Conservation (phyloP, 2,329 filamentous ascomycete genomes). For the Trichoderma sp. region DNA sequence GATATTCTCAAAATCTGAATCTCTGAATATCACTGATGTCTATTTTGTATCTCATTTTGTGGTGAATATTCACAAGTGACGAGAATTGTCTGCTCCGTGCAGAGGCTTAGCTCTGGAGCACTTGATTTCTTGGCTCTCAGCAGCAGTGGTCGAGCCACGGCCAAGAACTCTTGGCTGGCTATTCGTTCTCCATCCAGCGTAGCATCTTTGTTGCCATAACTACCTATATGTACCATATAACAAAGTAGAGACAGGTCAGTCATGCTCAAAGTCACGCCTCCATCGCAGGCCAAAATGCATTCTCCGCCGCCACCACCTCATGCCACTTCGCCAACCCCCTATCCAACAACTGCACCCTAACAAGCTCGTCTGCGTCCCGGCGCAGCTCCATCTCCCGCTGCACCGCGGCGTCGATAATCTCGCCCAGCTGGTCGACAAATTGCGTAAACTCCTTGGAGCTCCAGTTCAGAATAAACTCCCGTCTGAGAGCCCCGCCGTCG, state of each 20-base stretch:
- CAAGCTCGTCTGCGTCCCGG: slow-evolving; percentile 38
- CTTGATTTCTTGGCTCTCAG: slow-evolving; percentile 17
- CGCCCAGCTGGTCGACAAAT: slow-evolving; percentile 59
- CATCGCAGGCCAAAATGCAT: slow-evolving; percentile 58
- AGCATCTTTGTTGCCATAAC: neutral
- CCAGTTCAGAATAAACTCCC: slow-evolving; percentile 70
- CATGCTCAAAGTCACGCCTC: slow-evolving; percentile 20
- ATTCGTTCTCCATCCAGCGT: neutral
- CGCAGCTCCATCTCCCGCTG: slow-evolving; percentile 39
- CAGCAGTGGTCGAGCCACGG: neutral
- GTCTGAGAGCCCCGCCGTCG: slow-evolving; percentile 65
- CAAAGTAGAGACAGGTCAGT: neutral
- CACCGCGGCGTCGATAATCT: slow-evolving; percentile 57
- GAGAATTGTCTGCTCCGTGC: neutral
- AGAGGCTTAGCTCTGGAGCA: neutral
- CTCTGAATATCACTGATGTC: neutral
- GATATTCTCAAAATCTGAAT: neutral
- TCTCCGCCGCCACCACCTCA: slow-evolving; percentile 57
- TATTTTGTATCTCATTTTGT: neutral
- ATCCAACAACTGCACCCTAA: slow-evolving; percentile 35
- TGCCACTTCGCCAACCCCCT: slow-evolving; percentile 48
- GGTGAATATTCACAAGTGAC: neutral
- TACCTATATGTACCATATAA: neutral
- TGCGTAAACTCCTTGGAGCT: slow-evolving; percentile 59
- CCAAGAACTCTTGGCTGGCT: neutral